A percentile compares a stretch with the other conserved stretches of the same genome.
Evolutionary conservation across 805 yeast genomes (phyloP).

Genomic region (Candida ipomoeae): DNA sequence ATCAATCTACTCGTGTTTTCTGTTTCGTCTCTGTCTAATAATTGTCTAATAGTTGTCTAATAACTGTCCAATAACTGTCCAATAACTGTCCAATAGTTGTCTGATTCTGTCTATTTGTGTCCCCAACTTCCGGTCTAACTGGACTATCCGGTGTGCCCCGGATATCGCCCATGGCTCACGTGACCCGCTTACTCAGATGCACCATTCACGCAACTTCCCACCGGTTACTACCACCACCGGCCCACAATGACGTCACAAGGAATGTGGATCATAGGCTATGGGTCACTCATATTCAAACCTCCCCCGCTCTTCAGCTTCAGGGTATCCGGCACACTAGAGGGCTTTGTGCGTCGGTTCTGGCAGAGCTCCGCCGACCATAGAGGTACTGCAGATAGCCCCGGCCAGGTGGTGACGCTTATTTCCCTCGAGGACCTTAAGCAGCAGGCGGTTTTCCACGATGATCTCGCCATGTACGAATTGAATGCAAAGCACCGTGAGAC

Average conservation of each 20-base stretch:
- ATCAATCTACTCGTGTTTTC: too few species aligned
- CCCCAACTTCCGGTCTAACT: too few species aligned
- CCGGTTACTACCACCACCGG: neutral
- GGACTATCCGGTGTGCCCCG: too few species aligned
- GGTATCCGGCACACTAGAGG: conserved; percentile 70
- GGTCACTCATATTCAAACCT: conserved; percentile 84
- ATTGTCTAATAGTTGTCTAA: too few species aligned
- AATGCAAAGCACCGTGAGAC: neutral
- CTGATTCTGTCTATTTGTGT: too few species aligned
- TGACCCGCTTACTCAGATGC: neutral
- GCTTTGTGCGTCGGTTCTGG: conserved; percentile 84
- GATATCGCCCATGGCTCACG: neutral
- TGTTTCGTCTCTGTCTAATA: too few species aligned
- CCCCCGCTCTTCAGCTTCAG: conserved; percentile 66
- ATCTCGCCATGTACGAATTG: conserved; percentile 36
- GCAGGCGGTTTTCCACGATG: conserved; percentile 38
- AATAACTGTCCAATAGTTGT: too few species aligned
- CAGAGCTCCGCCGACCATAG: conserved; percentile 87
- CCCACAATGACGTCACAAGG: conserved; percentile 24
- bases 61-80: too few species aligned
- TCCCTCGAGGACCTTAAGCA: conserved; percentile 50
- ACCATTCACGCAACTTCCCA: neutral
- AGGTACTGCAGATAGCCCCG: conserved; percentile 83
- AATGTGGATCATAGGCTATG: conserved; percentile 86
- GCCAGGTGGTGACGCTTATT: conserved; percentile 81